Conservation (phyloP, 306 rosid genomes). For the Mimosa bimucronata region DNA sequence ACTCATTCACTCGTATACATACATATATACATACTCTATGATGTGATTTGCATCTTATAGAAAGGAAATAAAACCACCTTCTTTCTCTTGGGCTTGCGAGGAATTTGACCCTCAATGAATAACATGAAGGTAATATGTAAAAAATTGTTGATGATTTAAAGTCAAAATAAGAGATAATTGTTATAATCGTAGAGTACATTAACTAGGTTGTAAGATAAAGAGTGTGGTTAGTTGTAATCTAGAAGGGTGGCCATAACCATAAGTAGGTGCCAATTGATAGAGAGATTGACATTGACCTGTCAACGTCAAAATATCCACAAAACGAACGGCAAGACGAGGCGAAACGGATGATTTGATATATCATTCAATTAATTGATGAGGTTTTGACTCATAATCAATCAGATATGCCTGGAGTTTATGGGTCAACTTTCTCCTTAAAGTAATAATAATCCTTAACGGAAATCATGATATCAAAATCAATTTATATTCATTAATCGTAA, state of each 20-base stretch:
- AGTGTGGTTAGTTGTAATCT: neutral
- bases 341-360: neutral
- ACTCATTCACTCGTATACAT: neutral
- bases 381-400: neutral
- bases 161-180: neutral
- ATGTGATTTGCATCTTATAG: conserved; percentile 7
- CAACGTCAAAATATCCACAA: neutral
- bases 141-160: neutral
- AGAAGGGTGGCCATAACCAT: neutral
- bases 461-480: conserved; percentile 6
- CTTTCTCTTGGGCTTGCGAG: neutral
- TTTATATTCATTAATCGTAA: neutral
- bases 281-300: conserved; percentile 2
- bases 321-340: neutral
- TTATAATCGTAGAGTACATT: neutral
- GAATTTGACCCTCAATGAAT: neutral
- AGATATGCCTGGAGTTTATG: neutral
- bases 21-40: neutral
- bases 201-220: neutral
- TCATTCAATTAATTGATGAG: neutral
- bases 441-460: conserved; percentile 39
- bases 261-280: neutral
- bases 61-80: neutral
- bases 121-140: neutral
- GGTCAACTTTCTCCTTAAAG: conserved; percentile 17